Evolutionary conservation across 1,284 basidiomycete genomes (phyloP).

Genomic region (Microbotryum violaceum): DNA sequence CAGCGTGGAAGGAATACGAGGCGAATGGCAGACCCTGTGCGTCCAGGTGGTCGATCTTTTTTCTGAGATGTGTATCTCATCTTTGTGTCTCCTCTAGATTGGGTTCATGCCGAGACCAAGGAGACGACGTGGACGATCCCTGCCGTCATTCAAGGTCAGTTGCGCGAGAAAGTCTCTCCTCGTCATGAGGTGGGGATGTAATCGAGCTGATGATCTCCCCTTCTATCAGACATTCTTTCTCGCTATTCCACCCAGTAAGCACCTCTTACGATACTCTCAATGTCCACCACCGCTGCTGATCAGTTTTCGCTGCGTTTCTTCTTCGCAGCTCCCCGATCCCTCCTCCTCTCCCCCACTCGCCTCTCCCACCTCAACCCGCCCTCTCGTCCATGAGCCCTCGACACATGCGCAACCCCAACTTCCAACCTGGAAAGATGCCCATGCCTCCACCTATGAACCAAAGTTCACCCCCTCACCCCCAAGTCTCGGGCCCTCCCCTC

Average conservation of each 20-base stretch:
- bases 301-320: constrained; percentile 1
- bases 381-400: constrained; percentile 4
- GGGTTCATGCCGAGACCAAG: constrained; percentile 49
- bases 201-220: too few relatives aligned
- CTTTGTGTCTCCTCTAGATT: constrained; percentile 21
- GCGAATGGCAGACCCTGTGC: constrained; percentile 19
- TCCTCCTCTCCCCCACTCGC: constrained; percentile 8
- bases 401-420: constrained; percentile 1
- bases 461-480: constrained; percentile 16
- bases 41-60: too few relatives aligned
- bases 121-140: constrained; percentile 97
- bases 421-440: constrained; percentile 7
- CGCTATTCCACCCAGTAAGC: too few relatives aligned
- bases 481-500: neutral
- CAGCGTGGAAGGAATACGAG: constrained; percentile 36
- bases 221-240: too few relatives aligned
- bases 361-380: constrained; percentile 6
- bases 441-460: neutral
- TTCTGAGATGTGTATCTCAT: too few relatives aligned
- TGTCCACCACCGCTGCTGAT: too few relatives aligned
- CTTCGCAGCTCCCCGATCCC: constrained; percentile 8
- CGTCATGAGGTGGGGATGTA: too few relatives aligned
- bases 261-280: too few relatives aligned
- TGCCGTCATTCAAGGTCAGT: constrained; percentile 69
- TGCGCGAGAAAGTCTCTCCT: neutral